These are phyloP conservation scores for Acanthamoeba polyphaga DNA, from an alignment of 208 protist species.

Conservation along the genomic window DNA sequence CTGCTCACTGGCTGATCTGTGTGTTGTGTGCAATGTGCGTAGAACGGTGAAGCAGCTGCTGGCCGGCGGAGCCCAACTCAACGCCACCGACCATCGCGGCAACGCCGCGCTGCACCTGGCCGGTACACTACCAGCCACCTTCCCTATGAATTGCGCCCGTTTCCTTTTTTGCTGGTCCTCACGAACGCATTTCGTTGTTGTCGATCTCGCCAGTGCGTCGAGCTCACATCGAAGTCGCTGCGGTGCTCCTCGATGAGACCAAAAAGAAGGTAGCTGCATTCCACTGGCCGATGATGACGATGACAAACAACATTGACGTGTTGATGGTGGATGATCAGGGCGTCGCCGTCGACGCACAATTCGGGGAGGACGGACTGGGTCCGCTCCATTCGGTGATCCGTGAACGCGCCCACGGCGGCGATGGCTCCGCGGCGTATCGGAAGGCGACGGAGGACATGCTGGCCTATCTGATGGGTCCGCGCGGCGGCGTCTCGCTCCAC, in stretches of 20 bases:
- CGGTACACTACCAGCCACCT: not conserved
- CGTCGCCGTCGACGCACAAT: not conserved
- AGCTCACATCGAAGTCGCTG: not conserved
- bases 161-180: not conserved
- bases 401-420: slow-evolving; percentile 1
- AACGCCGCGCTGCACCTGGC: slow-evolving; percentile 23
- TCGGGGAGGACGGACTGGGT: slow-evolving; percentile 1
- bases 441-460: slow-evolving; percentile 27
- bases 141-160: not conserved
- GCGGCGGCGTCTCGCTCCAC: slow-evolving; percentile 9
- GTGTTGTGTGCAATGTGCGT: too few relatives aligned
- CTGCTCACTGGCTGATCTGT: too few relatives aligned
- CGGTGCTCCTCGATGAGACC: not conserved
- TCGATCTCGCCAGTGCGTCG: not conserved
- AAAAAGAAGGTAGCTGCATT: slow-evolving; percentile 1
- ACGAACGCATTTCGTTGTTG: too few relatives aligned
- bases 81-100: not conserved
- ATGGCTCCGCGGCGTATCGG: not conserved
- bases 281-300: too few relatives aligned
- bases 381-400: slow-evolving; percentile 15
- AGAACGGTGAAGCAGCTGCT: slow-evolving; percentile 27
- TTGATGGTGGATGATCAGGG: not conserved
- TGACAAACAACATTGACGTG: too few relatives aligned
- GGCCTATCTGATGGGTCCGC: not conserved
- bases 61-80: not conserved